Base-by-base conservation (phyloP, 805 yeast genomes). In the Barnettozyma vustinii region DNA sequence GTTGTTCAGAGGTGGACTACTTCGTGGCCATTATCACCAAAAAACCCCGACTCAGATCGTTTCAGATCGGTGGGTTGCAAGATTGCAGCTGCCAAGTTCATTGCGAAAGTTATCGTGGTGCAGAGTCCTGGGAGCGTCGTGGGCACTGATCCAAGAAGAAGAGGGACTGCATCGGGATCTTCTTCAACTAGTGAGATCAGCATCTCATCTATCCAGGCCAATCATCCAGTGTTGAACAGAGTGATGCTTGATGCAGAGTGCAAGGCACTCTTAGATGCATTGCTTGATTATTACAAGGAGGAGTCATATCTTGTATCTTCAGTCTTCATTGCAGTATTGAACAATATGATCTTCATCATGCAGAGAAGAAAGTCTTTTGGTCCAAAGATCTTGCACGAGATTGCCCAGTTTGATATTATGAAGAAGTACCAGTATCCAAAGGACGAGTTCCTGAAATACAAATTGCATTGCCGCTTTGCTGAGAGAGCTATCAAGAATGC, bases 11-110 rank as follows among this genome's bases (percentile, higher is more conserved):
- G 80, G 49, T 87, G 88, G 81, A 77, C 74, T 20, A 63, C 79
- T 4, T 55, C 76, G 9, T 81, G 72, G 56, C 89, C 88, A 4
- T 70, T 80, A 48, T 63, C 68, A 47, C 69, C 72, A 40, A 46
- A 49, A 13, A 45, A 53, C 25, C 53, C 55, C 9, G 53, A 58
- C 19, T 21, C 54, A 5, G 63, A 63, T 48, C 68, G 66, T 27
- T 59, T 69, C 33, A 74, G 82, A 62, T 75, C 80, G 42, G 65
- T 81, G 36, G 80, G 84, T 13, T 69, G 81, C 42, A 81, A 78
- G 63, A 67, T 86, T n/a, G 83, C 91, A 26, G 71, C 84, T n/a
- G 70, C 84, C 46, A 87, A 85, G 65, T 81, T 91, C 51, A 77
- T 88, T 10, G 80, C 80, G n/a, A 75, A 75, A 47, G 66, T 83